A percentile compares a stretch with the other conserved stretches of the same genome.
Evolutionary conservation across 805 yeast species (phyloP).

Genomic region (Metschnikowia lochheadii): DNA sequence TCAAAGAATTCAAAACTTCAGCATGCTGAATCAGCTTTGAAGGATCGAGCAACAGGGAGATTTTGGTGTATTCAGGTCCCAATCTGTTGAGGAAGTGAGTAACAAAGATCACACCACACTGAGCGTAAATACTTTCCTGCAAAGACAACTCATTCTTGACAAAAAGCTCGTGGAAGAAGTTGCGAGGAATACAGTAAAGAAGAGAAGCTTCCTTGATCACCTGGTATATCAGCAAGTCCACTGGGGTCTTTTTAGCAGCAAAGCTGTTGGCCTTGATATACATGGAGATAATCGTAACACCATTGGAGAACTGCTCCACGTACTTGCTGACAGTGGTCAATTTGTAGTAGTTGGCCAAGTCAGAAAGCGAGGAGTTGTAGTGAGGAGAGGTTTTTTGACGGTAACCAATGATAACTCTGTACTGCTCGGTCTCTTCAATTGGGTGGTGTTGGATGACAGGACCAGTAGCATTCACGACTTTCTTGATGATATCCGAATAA

Average conservation of each 20-base stretch:
- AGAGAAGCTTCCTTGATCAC: slow-evolving; percentile 91
- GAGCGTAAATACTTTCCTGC: slow-evolving; percentile 93
- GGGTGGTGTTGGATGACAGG: slow-evolving; percentile 89
- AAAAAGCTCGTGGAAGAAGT: slow-evolving; percentile 71
- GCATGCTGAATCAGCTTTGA: slow-evolving; percentile 59
- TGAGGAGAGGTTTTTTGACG: slow-evolving; percentile 80
- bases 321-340: slow-evolving; percentile 82
- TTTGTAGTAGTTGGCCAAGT: slow-evolving; percentile 85
- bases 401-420: slow-evolving; percentile 84
- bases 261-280: slow-evolving; percentile 50
- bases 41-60: slow-evolving; percentile 60
- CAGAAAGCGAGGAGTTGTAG: slow-evolving; percentile 80
- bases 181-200: slow-evolving; percentile 85
- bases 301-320: slow-evolving; percentile 90
- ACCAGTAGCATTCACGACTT: slow-evolving; percentile 74
- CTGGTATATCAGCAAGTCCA: slow-evolving; percentile 79
- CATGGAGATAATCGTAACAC: slow-evolving; percentile 80
- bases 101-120: slow-evolving; percentile 86
- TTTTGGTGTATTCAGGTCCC: slow-evolving; percentile 81
- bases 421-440: slow-evolving; percentile 74
- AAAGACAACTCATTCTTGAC: slow-evolving; percentile 75
- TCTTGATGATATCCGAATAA: slow-evolving; percentile 66
- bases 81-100: slow-evolving; percentile 92
- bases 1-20: slow-evolving; percentile 74
- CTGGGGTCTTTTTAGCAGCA: slow-evolving; percentile 37